Base-by-base conservation (phyloP, 139 green algal genomes). In the Gonium pectorale region DNA sequence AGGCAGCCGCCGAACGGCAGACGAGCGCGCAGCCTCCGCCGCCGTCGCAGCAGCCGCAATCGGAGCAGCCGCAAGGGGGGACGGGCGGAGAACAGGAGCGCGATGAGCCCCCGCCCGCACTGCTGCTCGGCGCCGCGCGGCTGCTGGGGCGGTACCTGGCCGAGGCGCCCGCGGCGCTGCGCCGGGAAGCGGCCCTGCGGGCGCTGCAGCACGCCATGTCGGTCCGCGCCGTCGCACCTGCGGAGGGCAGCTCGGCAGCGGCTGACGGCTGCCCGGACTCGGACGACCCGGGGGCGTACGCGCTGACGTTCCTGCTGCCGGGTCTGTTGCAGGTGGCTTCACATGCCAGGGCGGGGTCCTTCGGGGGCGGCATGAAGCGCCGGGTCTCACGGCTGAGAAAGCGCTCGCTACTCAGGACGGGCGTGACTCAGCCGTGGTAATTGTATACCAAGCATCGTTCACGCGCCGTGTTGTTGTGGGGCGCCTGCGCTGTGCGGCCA, bases 241-340 rank as follows among this genome's bases (percentile, higher is more conserved):
- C 0, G 78, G n/a, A 60, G 66, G 59, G 27, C 40, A 46, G 43
- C 13, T 46, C 62, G 62, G 62, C 62, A 21, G 62, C 62, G 62
- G 62, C 62, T 22, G 62, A 9, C 17, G 3, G 11, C 64, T 29
- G 19, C 9, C 19, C 35, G 3, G 66, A 60, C 7, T 35, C 35
- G 4, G 60, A 43, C 6, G 22, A 46, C 0, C 13, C n/a, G n/a
- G 46, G 21, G 21, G 49, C 21, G 11, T 72, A 49, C 8, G 88
- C 35, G 7, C 60, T 86, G 66, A 22, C 63, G 21, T 91, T 90
- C 69, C 75, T 91, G 54, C 80, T 91, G 60, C 88, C 88, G 29
- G 85, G 79, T 24, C 67, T 91, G 67, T 46, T 90, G 40, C 74
- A 81, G 49, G 81, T 87, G 44, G 22, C 70, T 24, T 43, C 21